Conservation (phyloP, 2,329 filamentous ascomycete genomes). For the Paraphoma chrysanthemicola region DNA sequence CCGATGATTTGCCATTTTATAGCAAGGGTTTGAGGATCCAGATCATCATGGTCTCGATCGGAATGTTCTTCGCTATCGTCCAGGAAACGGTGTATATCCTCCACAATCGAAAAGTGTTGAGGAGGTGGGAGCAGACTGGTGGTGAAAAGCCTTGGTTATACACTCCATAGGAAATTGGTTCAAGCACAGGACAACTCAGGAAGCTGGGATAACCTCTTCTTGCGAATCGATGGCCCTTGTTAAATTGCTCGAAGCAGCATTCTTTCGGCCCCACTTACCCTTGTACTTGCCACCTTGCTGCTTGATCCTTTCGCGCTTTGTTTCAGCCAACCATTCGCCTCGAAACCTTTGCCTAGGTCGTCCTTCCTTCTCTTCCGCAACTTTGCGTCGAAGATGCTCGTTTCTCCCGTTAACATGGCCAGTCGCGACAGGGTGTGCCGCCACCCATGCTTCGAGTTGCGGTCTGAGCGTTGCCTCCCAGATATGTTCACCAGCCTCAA, state of each 20-base stretch:
- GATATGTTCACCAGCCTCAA: conserved; percentile 28
- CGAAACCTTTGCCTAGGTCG: conserved; percentile 32
- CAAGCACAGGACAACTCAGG: neutral
- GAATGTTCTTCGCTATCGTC: conserved; percentile 50
- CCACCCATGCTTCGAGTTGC: conserved; percentile 32
- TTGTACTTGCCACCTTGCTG: conserved; percentile 38
- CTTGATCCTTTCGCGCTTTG: conserved; percentile 36
- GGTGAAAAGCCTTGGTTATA: conserved; percentile 30
- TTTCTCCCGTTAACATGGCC: conserved; percentile 30
- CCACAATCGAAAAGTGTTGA: conserved; percentile 45
- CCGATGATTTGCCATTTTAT: conserved; percentile 54
- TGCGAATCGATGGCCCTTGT: neutral
- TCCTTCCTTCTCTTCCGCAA: neutral
- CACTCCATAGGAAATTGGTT: conserved; percentile 12
- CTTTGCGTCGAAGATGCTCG: conserved; percentile 8
- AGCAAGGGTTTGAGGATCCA: conserved; percentile 54
- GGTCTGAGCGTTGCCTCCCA: conserved; percentile 30
- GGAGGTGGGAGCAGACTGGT: conserved; percentile 16
- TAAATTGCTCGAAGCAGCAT: neutral
- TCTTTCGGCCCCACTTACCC: conserved; percentile 32
- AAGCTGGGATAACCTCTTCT: neutral
- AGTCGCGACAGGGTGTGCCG: conserved; percentile 18
- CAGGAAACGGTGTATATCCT: conserved; percentile 51
- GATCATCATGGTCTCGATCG: conserved; percentile 54
- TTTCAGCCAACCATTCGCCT: conserved; percentile 34